Evolutionary conservation across 257 asterid species (phyloP).

Genomic region (Linderniella brevidens): DNA sequence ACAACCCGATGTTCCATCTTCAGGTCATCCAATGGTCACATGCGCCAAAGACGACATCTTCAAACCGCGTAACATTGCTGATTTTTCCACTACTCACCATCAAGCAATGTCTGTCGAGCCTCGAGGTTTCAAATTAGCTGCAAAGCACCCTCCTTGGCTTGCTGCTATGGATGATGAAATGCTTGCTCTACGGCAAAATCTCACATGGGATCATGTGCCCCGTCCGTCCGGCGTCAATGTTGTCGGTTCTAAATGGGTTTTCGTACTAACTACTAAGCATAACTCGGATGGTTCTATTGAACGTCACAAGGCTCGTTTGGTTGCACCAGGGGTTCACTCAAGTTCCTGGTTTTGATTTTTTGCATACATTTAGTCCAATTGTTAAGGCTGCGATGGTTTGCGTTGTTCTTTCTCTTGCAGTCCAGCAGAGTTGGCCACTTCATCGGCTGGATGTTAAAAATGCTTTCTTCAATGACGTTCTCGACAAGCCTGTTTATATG

Average conservation of each 20-base stretch:
- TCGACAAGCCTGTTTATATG: not conserved
- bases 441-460: not conserved
- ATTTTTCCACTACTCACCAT: not conserved
- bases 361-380: not conserved
- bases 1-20: not conserved
- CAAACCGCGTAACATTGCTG: not conserved
- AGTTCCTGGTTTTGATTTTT: not conserved
- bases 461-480: not conserved
- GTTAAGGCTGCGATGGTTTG: not conserved
- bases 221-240: not conserved
- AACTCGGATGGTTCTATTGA: not conserved
- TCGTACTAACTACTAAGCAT: too few relatives aligned
- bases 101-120: not conserved
- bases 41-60: too few relatives aligned
- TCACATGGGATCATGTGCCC: not conserved
- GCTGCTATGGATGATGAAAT: not conserved
- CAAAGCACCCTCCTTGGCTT: not conserved
- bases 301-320: not conserved
- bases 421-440: not conserved
- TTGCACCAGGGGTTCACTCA: not conserved
- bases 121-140: not conserved
- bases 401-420: not conserved
- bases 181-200: not conserved
- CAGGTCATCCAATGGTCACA: too few relatives aligned
- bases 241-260: not conserved